Evolutionary conservation across 1,139 yeast species (phyloP).

Genomic region (Blastobotrys elegans): DNA sequence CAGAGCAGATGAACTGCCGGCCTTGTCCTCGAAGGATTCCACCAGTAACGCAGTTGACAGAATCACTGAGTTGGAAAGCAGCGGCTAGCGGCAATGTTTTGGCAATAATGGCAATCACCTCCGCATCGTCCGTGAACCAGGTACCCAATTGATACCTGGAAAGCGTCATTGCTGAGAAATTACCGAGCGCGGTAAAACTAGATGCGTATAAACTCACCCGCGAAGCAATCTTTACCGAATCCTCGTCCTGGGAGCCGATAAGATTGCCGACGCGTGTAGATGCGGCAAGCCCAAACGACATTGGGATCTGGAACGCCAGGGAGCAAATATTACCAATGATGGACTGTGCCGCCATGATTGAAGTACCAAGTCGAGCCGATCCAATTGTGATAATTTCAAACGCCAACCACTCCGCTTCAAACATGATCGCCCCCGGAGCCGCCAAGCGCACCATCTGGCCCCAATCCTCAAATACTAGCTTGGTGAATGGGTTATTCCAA

Average conservation of each 20-base stretch:
- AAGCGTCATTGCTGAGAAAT: conserved; percentile 48
- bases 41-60: conserved; percentile 74
- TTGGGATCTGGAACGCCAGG: conserved; percentile 77
- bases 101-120: conserved; percentile 48
- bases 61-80: conserved; percentile 69
- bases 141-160: conserved; percentile 55
- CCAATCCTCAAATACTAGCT: conserved; percentile 51
- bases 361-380: conserved; percentile 75
- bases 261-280: conserved; percentile 86
- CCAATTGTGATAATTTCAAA: conserved; percentile 71
- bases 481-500: conserved; percentile 55
- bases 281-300: conserved; percentile 82
- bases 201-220: conserved; percentile 56
- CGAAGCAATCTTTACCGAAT: conserved; percentile 61
- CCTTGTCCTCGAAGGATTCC: conserved; percentile 89
- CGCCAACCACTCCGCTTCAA: conserved; percentile 80
- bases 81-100: conserved; percentile 72
- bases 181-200: conserved; percentile 49
- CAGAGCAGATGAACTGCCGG: conserved; percentile 76
- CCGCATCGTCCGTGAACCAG: conserved; percentile 61
- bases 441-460: conserved; percentile 61
- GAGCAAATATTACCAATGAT: conserved; percentile 81
- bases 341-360: conserved; percentile 82
- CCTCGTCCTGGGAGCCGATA: conserved; percentile 70
- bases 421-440: conserved; percentile 77